These are phyloP conservation scores for Lactarius evosmus DNA, from an alignment of 768 basidiomycete species.

Conservation along the genomic window DNA sequence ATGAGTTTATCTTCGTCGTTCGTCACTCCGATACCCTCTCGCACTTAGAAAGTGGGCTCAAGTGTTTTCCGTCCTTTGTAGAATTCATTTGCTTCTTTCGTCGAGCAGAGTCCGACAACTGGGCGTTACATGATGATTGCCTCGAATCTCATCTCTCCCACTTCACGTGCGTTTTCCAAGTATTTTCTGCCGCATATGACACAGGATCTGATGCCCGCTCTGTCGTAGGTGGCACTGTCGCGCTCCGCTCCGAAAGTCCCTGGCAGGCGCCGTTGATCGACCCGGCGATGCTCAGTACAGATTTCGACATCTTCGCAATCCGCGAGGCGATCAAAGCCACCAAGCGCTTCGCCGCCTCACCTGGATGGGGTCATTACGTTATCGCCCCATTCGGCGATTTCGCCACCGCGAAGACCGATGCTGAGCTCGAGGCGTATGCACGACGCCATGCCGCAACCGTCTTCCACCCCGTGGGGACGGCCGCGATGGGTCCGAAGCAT, in stretches of 20 bases:
- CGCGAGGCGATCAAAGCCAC: slow-evolving; percentile 6
- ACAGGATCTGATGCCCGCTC: not conserved
- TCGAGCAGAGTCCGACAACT: not conserved
- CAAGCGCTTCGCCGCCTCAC: slow-evolving; percentile 8
- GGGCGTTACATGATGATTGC: slow-evolving; percentile 8
- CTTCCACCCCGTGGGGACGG: slow-evolving; percentile 26
- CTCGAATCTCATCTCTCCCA: slow-evolving; percentile 6
- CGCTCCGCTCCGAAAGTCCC: slow-evolving; percentile 28
- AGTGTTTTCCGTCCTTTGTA: not conserved
- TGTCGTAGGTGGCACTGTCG: slow-evolving; percentile 29
- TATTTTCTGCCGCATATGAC: not conserved
- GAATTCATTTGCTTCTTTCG: slow-evolving; percentile 5
- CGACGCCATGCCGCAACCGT: slow-evolving; percentile 14
- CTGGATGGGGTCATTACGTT: slow-evolving; percentile 23
- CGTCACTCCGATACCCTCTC: not conserved
- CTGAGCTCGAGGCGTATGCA: slow-evolving; percentile 17
- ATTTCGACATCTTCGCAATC: slow-evolving; percentile 4
- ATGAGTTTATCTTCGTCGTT: slow-evolving; percentile 26
- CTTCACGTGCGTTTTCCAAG: slow-evolving; percentile 11
- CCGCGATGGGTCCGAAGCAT: slow-evolving; percentile 21
- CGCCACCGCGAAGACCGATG: slow-evolving; percentile 23
- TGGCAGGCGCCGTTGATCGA: slow-evolving; percentile 31
- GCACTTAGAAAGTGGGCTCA: not conserved
- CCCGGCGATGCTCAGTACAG: slow-evolving; percentile 16
- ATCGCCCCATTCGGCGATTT: slow-evolving; percentile 14